phyloP scores from a whole-genome alignment of 805 yeast species.

The Saccharomycopsis fermentans region DNA sequence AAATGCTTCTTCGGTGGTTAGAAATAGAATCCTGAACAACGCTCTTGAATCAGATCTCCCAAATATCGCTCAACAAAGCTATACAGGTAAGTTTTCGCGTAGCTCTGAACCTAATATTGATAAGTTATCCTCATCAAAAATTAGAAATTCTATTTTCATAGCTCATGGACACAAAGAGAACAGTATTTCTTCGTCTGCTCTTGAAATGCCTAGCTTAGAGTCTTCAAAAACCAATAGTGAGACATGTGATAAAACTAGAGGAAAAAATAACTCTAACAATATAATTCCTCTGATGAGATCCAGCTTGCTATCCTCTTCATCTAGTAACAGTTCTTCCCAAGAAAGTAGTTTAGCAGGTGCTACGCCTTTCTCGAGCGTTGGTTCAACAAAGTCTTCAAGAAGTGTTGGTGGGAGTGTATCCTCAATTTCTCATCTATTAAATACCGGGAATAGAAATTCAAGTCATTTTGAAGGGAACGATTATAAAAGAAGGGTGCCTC shows the following conservation, averaged over 20 bases:
- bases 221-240: not conserved
- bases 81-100: not conserved
- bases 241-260: not conserved
- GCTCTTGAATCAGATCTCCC: not conserved
- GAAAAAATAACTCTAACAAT: not conserved
- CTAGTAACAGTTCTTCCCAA: not conserved
- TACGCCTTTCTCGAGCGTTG: conserved; percentile 8
- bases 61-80: not conserved
- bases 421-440: conserved; percentile 13
- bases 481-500: not conserved
- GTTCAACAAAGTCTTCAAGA: conserved; percentile 7
- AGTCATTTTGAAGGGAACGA: not conserved
- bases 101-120: not conserved
- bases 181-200: not conserved
- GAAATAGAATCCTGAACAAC: not conserved
- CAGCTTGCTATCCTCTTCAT: conserved; percentile 6
- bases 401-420: conserved; percentile 11
- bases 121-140: not conserved
- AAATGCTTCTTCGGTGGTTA: not conserved
- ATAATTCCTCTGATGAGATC: not conserved
- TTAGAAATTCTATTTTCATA: conserved; percentile 12
- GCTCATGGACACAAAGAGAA: not conserved
- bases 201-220: not conserved
- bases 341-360: not conserved
- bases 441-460: not conserved